Evolutionary conservation across 352 stramenopile species (phyloP).

Genomic region (Stephanocyclus meneghinianus): DNA sequence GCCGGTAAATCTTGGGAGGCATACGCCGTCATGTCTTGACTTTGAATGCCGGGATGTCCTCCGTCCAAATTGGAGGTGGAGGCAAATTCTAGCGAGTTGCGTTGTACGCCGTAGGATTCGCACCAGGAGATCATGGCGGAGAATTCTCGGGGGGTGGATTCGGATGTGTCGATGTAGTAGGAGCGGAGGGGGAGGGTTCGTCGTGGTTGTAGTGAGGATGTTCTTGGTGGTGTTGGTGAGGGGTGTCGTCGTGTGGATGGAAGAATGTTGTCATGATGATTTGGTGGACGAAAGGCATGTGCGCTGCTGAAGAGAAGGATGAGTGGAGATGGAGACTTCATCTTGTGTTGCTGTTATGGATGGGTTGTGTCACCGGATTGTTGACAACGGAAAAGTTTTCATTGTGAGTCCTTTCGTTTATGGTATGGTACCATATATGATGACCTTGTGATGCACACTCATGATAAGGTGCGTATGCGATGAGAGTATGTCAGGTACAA

Average conservation of each 20-base stretch:
- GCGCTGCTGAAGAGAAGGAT: too few relatives aligned
- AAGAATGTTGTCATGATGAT: neutral
- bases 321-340: too few relatives aligned
- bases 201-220: neutral
- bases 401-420: too few relatives aligned
- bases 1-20: slow-evolving; percentile 18
- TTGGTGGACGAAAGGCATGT: neutral
- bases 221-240: neutral
- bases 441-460: too few relatives aligned
- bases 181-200: neutral
- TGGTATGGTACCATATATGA: too few relatives aligned
- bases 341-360: too few relatives aligned
- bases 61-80: neutral
- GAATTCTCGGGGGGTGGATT: slow-evolving; percentile 48
- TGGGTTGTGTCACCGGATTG: too few relatives aligned
- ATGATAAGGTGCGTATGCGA: too few relatives aligned
- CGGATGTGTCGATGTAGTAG: slow-evolving; percentile 33
- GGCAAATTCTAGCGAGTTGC: neutral
- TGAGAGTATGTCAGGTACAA: too few relatives aligned
- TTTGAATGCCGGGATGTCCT: neutral
- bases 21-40: neutral
- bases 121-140: slow-evolving; percentile 44
- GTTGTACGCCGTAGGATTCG: slow-evolving; percentile 49
- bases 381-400: too few relatives aligned
- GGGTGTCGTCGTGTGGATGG: neutral